Evolutionary conservation across 805 yeast genomes (phyloP).

Genomic region (Pichia exigua): DNA sequence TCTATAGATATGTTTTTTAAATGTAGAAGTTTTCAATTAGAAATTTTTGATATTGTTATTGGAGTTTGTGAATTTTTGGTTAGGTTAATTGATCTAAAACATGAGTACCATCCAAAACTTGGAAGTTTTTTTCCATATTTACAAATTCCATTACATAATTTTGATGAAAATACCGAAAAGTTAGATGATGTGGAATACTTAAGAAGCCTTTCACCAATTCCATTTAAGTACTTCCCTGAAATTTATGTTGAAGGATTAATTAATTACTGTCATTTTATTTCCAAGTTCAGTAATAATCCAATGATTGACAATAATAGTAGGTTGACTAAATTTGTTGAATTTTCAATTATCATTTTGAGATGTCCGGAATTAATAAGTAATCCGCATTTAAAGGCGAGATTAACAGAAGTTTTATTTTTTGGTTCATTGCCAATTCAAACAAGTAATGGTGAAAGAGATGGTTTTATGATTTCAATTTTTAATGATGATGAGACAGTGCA

Average conservation of each 20-base stretch:
- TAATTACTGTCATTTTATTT: slow-evolving; percentile 57
- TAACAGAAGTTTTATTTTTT: slow-evolving; percentile 70
- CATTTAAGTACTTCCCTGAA: slow-evolving; percentile 83
- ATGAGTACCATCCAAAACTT: slow-evolving; percentile 44
- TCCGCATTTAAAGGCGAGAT: slow-evolving; percentile 83
- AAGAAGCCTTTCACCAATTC: slow-evolving; percentile 57
- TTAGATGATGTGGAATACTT: slow-evolving; percentile 70
- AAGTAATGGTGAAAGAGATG: slow-evolving; percentile 46
- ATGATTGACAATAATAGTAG: slow-evolving; percentile 45
- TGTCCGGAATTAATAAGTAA: slow-evolving; percentile 82
- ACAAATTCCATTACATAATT: slow-evolving; percentile 49
- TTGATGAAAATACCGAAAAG: slow-evolving; percentile 55
- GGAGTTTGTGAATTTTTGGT: slow-evolving; percentile 70
- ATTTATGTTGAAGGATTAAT: slow-evolving; percentile 75
- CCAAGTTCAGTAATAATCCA: slow-evolving; percentile 49
- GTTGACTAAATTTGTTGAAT: slow-evolving; percentile 54
- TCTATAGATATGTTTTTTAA: slow-evolving; percentile 58
- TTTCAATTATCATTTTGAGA: slow-evolving; percentile 66
- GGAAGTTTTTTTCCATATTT: slow-evolving; percentile 24
- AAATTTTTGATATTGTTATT: slow-evolving; percentile 66
- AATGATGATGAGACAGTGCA: slow-evolving; percentile 54
- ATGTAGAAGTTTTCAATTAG: slow-evolving; percentile 50
- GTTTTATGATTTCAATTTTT: slow-evolving; percentile 64
- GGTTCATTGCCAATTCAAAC: slow-evolving; percentile 53
- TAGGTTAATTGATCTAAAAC: slow-evolving; percentile 65